A percentile compares a stretch with the other conserved stretches of the same genome.
Conservation (phyloP, 1,284 basidiomycete species). For the Apiotrichum veenhuisii region DNA sequence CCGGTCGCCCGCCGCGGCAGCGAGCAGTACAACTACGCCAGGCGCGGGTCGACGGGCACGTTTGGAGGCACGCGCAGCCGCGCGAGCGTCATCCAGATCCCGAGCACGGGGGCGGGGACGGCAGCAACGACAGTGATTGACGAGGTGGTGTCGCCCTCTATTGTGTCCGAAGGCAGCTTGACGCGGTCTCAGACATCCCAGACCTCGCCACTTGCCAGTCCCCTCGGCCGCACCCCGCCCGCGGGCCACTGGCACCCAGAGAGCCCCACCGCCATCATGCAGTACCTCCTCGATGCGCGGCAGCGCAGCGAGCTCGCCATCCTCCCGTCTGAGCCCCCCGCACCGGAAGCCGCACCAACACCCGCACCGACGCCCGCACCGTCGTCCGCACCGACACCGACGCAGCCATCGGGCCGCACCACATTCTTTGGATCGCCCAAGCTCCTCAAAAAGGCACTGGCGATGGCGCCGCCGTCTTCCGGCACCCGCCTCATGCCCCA, state of each 20-base stretch:
- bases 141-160: background rate
- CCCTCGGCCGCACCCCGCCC: constrained; percentile 12
- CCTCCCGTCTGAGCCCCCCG: constrained; percentile 10
- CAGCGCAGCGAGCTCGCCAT: constrained; percentile 14
- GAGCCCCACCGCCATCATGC: constrained; percentile 17
- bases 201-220: background rate
- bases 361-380: background rate
- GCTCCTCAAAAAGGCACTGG: background rate
- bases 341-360: background rate
- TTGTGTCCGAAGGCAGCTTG: background rate
- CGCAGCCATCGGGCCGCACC: too few relatives aligned
- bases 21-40: background rate
- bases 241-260: constrained; percentile 20
- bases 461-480: background rate
- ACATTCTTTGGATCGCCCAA: background rate
- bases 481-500: background rate
- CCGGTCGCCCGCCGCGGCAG: background rate
- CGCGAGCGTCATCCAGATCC: constrained; percentile 10
- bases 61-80: constrained; percentile 5
- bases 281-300: constrained; percentile 18
- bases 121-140: background rate
- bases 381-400: too few relatives aligned
- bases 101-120: background rate
- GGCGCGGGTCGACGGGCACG: constrained; percentile 4
- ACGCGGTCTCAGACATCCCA: background rate